These are phyloP conservation scores for Calonectria pteridis DNA, from an alignment of 2,329 filamentous ascomycete species.

Conservation along the genomic window DNA sequence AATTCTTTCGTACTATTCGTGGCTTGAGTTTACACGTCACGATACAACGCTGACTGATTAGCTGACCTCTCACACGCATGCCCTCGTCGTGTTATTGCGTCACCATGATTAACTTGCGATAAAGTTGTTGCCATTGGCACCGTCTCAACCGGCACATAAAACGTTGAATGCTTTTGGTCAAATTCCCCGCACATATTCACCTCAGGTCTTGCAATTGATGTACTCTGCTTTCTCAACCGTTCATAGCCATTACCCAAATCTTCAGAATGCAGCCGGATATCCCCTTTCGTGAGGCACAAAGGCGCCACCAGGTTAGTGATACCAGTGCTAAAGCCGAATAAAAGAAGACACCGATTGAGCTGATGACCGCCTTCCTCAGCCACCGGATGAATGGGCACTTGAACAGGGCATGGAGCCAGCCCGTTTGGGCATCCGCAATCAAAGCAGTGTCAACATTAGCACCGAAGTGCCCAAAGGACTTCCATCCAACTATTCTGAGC, in stretches of 20 bases:
- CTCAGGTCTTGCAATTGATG: not conserved
- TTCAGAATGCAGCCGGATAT: not conserved
- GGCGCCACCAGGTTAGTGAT: not conserved
- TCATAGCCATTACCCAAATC: too few relatives aligned
- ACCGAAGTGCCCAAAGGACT: not conserved
- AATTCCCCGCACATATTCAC: not conserved
- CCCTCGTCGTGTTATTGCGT: not conserved
- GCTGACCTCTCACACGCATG: not conserved
- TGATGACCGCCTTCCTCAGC: not conserved
- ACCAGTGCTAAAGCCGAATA: not conserved
- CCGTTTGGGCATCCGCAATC: not conserved
- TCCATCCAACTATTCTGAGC: not conserved
- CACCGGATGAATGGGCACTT: conserved; percentile 65
- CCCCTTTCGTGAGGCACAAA: not conserved
- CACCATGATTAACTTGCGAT: not conserved
- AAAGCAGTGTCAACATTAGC: not conserved
- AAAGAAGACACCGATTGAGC: too few relatives aligned
- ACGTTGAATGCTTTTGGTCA: not conserved
- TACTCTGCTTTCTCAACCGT: not conserved
- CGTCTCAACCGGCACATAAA: not conserved
- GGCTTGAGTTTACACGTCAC: not conserved
- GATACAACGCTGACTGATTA: not conserved
- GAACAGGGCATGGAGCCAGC: conserved; percentile 58
- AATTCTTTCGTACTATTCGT: not conserved
- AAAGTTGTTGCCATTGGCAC: not conserved